Evolutionary conservation across 192 early-diverging fungal species (phyloP).

Genomic region (Phycomyces nitens): DNA sequence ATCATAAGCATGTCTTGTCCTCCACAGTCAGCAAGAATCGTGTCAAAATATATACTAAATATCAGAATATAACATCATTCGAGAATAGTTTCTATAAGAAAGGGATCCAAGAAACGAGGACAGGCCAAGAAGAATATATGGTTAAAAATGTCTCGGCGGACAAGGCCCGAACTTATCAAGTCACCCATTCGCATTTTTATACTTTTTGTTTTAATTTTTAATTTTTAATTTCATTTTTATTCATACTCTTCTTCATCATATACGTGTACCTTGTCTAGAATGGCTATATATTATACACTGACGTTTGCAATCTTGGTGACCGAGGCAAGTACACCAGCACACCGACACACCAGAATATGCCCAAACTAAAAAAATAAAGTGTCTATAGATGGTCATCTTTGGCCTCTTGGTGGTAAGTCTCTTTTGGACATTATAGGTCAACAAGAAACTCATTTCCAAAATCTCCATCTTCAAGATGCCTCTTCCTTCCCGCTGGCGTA

Average conservation of each 20-base stretch:
- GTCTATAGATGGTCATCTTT: slow-evolving; percentile 24
- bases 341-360: background rate
- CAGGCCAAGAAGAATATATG: too few species aligned
- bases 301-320: slow-evolving; percentile 21
- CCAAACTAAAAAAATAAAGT: background rate
- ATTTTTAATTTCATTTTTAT: background rate
- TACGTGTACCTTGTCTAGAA: background rate
- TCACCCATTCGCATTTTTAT: background rate
- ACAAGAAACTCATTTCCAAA: background rate
- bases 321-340: slow-evolving; percentile 10
- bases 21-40: too few species aligned
- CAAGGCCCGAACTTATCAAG: background rate
- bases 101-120: too few species aligned
- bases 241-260: background rate
- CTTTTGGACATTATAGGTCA: background rate
- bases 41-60: too few species aligned
- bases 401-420: slow-evolving; percentile 24
- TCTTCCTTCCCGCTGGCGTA: slow-evolving; percentile 50
- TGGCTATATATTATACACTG: slow-evolving; percentile 25
- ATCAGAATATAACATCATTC: too few species aligned
- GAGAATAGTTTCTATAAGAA: too few species aligned
- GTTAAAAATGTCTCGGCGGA: background rate
- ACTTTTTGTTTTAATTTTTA: background rate
- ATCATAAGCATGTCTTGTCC: too few species aligned
- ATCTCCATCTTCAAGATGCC: slow-evolving; percentile 37